Evolutionary conservation across 164 flowering plant genomes (phyloP).

Genomic region (Dillenia suffruticosa): DNA sequence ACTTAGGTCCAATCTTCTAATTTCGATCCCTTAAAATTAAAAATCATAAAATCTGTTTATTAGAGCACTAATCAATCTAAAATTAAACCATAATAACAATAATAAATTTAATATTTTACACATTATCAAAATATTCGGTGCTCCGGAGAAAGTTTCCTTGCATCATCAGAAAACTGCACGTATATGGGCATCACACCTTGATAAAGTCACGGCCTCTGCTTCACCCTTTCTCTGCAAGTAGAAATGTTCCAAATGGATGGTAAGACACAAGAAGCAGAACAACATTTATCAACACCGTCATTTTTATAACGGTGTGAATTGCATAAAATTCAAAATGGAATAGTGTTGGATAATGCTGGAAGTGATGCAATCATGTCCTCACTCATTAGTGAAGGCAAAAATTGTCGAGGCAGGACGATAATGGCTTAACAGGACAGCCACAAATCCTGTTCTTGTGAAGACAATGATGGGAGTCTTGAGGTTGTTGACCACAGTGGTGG

Average conservation of each 20-base stretch:
- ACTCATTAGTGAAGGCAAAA: constrained; percentile 95
- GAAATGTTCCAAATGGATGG: not conserved
- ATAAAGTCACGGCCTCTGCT: constrained; percentile 82
- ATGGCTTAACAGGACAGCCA: constrained; percentile 87
- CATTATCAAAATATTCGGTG: constrained; percentile 57
- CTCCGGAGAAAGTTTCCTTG: constrained; percentile 85
- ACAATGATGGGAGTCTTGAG: constrained; percentile 84
- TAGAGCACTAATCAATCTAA: too few species aligned
- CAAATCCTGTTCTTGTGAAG: constrained; percentile 92
- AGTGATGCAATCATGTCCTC: constrained; percentile 21
- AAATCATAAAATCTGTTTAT: too few species aligned
- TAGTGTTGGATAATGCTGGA: too few species aligned
- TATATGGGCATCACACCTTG: constrained; percentile 84
- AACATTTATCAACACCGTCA: too few species aligned
- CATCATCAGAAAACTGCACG: constrained; percentile 85
- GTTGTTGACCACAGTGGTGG: constrained; percentile 90
- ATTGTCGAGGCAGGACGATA: constrained; percentile 74
- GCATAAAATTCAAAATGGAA: too few species aligned
- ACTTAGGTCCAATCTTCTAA: too few species aligned
- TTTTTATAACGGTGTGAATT: not conserved
- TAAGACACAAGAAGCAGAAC: not conserved
- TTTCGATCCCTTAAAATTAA: too few species aligned
- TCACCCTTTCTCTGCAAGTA: constrained; percentile 66
- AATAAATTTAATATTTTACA: too few species aligned
- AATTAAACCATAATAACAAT: too few species aligned